phyloP scores from a whole-genome alignment of 1,139 yeast genomes.

The Scheffersomyces titani region DNA sequence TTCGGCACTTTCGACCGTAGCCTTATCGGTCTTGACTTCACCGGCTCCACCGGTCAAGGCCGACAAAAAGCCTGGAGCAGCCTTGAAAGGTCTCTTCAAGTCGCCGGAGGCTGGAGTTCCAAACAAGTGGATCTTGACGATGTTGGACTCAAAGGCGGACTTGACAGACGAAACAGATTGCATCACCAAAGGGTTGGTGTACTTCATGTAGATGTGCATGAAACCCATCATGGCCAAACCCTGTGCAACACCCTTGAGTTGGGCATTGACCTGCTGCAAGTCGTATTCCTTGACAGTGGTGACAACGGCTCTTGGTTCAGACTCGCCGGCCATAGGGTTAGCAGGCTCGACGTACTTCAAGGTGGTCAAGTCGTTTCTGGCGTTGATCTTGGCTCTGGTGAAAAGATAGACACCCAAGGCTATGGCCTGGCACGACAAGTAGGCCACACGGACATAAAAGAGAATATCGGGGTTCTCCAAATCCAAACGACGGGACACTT shows the following conservation, averaged over 20 bases:
- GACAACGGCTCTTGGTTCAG: slow-evolving; percentile 72
- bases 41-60: slow-evolving; percentile 59
- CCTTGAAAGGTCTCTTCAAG: slow-evolving; percentile 95
- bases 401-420: slow-evolving; percentile 68
- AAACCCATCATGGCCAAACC: slow-evolving; percentile 97
- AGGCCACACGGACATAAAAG: slow-evolving; percentile 75
- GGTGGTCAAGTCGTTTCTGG: slow-evolving; percentile 89
- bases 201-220: slow-evolving; percentile 98
- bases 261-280: slow-evolving; percentile 75
- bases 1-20: slow-evolving; percentile 84
- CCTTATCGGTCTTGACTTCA: slow-evolving; percentile 77
- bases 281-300: slow-evolving; percentile 96
- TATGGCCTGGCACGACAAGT: slow-evolving; percentile 64
- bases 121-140: slow-evolving; percentile 87
- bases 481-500: slow-evolving; percentile 85
- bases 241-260: slow-evolving; percentile 81
- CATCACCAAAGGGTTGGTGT: slow-evolving; percentile 95
- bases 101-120: slow-evolving; percentile 87
- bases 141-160: slow-evolving; percentile 86
- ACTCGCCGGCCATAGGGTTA: slow-evolving; percentile 73
- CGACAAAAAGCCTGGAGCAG: slow-evolving; percentile 76
- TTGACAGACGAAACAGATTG: slow-evolving; percentile 91
- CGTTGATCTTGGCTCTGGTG: slow-evolving; percentile 59
- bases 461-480: slow-evolving; percentile 82
- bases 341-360: slow-evolving; percentile 90